Conservation (phyloP, 768 basidiomycete species). For the Calvatia gigantea region DNA sequence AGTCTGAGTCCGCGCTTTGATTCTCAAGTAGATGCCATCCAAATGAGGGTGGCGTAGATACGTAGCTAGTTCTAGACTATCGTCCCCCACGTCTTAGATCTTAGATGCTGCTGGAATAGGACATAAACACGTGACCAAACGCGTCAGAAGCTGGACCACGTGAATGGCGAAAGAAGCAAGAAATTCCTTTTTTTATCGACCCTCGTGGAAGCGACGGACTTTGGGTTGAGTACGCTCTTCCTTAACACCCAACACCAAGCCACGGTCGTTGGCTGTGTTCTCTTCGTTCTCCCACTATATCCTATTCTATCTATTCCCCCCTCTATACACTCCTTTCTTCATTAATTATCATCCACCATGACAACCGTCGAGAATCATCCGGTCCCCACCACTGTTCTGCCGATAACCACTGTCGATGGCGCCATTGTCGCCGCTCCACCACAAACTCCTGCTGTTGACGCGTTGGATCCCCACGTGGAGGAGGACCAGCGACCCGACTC, state of each 20-base stretch:
- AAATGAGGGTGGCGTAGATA: too few species aligned
- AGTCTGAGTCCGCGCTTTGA: too few species aligned
- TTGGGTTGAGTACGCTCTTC: conserved; percentile 4
- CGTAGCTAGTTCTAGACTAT: too few species aligned
- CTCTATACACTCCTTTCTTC: conserved; percentile 8
- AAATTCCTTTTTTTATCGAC: conserved; percentile 5
- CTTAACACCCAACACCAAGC: not conserved
- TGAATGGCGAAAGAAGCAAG: conserved; percentile 8
- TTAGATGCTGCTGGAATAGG: not conserved
- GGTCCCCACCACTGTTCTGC: not conserved
- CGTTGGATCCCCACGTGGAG: conserved; percentile 3
- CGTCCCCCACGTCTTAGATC: too few species aligned
- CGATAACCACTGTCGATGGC: conserved; percentile 1
- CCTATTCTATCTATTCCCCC: conserved; percentile 1
- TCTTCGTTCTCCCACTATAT: not conserved
- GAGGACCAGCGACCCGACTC: not conserved
- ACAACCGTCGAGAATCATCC: conserved; percentile 3
- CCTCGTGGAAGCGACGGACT: conserved; percentile 9
- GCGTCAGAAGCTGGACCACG: conserved; percentile 3
- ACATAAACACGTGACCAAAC: conserved; percentile 6
- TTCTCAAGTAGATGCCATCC: too few species aligned
- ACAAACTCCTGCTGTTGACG: conserved; percentile 1
- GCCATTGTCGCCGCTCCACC: not conserved
- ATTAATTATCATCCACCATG: conserved; percentile 14
- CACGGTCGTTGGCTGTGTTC: not conserved